Percentiles rank a stretch among this genome's conserved stretches.
Conservation (phyloP, 257 asterid genomes). For the Misopates orontium region DNA sequence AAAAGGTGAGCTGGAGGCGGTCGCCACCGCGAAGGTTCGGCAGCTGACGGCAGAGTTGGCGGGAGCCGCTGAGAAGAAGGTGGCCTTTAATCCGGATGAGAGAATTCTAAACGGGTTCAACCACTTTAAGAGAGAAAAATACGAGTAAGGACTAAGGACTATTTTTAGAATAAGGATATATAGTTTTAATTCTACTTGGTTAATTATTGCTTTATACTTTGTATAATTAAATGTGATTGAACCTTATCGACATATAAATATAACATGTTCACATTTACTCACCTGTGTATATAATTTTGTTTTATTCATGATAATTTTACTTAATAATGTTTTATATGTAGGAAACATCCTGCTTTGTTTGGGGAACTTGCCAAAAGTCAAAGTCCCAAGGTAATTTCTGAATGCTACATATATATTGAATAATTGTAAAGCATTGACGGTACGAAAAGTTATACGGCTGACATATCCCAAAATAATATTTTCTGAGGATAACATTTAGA, state of each 20-base stretch:
- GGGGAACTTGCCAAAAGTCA: conserved; percentile 40
- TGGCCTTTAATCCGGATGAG: conserved; percentile 39
- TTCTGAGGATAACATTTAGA: no score
- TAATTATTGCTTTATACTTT: no score
- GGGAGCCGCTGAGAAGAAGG: conserved; percentile 26
- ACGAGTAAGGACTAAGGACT: no score
- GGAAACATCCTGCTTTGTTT: conserved; percentile 42
- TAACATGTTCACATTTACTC: no score
- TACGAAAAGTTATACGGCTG: no score
- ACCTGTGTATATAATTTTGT: no score
- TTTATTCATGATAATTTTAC: neutral
- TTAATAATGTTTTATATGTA: conserved; percentile 2
- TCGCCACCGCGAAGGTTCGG: conserved; percentile 63
- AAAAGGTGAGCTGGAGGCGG: conserved; percentile 57
- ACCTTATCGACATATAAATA: no score
- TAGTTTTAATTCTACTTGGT: no score
- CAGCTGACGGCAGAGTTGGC: conserved; percentile 66
- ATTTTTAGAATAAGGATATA: no score
- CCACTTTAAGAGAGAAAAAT: conserved; percentile 43
- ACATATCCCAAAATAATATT: no score
- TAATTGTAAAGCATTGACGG: no score
- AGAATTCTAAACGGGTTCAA: conserved; percentile 69
- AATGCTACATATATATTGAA: neutral
- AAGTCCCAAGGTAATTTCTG: conserved; percentile 46
- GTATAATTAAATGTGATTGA: no score